Base-by-base conservation (phyloP, 768 basidiomycete genomes). In the Mycena haematopus region DNA sequence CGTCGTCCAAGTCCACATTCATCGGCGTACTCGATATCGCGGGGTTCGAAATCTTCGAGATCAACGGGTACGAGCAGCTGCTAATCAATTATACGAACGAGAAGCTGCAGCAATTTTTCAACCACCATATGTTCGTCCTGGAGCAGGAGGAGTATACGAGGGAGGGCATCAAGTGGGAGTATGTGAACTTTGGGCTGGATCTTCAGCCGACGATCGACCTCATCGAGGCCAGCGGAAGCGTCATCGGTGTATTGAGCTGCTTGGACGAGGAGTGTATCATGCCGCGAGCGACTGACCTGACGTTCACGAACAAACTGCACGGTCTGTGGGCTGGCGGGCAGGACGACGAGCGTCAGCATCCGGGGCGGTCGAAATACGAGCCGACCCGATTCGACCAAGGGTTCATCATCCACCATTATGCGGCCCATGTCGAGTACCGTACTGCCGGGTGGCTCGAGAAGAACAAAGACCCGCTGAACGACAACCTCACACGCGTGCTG, bases 51-150 rank as follows among this genome's bases (percentile, higher is more conserved):
- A 99, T 99, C 64, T 93, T 93, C 78, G 91, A 92, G 57, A 82
- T 90, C 70, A 98, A 98, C 74, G 91, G 91, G 10, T 99, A 98
- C 74, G 97, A 99, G 71, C 97, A 99, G 74, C 85, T 99, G 27
- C 85, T 96, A 69, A 99, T 99, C 85, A 99, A 99, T 73, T 96
- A 93, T 71, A 99, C 96, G 46, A 99, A 99, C 80, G 97, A 99
- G 84, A 96, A 92, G 72, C 84, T 99, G 10, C 96, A 98, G 74
- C 96, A 98, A 75, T 94, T 93, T 76, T 95, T 95, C 85, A 99
- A 99, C 71, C 95, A 99, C 76, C 97, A 99, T 74, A 99, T 99
- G 97, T 99, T 99, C 76, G 94, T 97, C 40, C 86, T 99, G 35
- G 97, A 99, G 79, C 97, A 99, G 73, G 97, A 99, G 73, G 97